A percentile compares a stretch with the other conserved stretches of the same genome.
Conservation (phyloP, 768 basidiomycete genomes). For the Kondoa subrosea region DNA sequence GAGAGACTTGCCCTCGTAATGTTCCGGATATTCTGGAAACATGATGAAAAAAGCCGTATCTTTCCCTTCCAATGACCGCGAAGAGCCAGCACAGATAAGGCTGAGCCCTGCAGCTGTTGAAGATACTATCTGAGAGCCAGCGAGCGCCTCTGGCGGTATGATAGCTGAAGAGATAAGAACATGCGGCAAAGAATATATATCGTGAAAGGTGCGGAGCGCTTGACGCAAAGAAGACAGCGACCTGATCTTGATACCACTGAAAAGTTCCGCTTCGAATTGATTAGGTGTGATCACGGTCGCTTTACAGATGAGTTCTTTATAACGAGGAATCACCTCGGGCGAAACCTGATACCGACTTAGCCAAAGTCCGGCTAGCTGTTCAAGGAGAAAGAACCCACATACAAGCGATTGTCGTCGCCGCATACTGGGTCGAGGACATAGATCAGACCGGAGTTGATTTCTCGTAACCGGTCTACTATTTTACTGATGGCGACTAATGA, state of each 20-base stretch:
- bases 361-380: not conserved
- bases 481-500: conserved; percentile 51
- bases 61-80: conserved; percentile 28
- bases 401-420: conserved; percentile 76
- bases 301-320: conserved; percentile 51
- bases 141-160: conserved; percentile 48
- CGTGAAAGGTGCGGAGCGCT: conserved; percentile 59
- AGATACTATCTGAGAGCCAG: conserved; percentile 33
- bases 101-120: conserved; percentile 29
- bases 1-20: conserved; percentile 49
- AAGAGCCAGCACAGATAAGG: conserved; percentile 69
- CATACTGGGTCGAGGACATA: conserved; percentile 93
- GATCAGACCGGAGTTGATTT: conserved; percentile 45
- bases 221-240: conserved; percentile 48
- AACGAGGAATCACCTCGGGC: conserved; percentile 67
- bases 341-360: conserved; percentile 35
- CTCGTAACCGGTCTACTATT: conserved; percentile 47
- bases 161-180: conserved; percentile 70
- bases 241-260: conserved; percentile 56
- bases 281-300: conserved; percentile 92
- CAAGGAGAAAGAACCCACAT: conserved; percentile 39
- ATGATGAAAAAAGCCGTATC: conserved; percentile 46
- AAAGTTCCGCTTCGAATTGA: conserved; percentile 89
- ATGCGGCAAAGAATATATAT: conserved; percentile 57
- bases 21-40: conserved; percentile 66